Evolutionary conservation across 371 early-diverging fungal species (phyloP).

Genomic region (Mucor irregularis): DNA sequence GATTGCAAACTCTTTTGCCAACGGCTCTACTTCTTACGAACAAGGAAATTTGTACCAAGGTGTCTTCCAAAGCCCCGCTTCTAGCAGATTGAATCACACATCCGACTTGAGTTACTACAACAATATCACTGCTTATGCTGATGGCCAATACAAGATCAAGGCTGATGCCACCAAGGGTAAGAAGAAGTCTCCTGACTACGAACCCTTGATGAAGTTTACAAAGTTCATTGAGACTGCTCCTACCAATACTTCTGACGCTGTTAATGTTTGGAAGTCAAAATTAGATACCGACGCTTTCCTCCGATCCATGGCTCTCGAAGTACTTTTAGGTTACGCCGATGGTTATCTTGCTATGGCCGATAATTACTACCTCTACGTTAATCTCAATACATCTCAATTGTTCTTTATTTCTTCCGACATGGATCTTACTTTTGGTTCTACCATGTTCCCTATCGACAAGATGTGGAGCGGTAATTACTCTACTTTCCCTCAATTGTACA

Average conservation of each 20-base stretch:
- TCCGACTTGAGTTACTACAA: slow-evolving; percentile 20
- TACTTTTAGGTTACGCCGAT: slow-evolving; percentile 36
- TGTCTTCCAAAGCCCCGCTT: slow-evolving; percentile 1
- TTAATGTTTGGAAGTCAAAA: slow-evolving; percentile 28
- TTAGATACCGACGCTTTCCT: slow-evolving; percentile 37
- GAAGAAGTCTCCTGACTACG: slow-evolving; percentile 4
- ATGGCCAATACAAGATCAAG: slow-evolving; percentile 32
- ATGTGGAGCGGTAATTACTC: slow-evolving; percentile 33
- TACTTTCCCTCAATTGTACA: slow-evolving; percentile 23
- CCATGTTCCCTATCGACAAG: slow-evolving; percentile 5
- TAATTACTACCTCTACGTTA: slow-evolving; percentile 37
- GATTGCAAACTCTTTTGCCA: slow-evolving; percentile 34
- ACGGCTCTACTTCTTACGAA: slow-evolving; percentile 25
- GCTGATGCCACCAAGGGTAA: slow-evolving; percentile 20
- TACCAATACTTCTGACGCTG: slow-evolving; percentile 7
- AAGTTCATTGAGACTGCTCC: slow-evolving; percentile 33
- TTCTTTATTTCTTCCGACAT: slow-evolving; percentile 36
- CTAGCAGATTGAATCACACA: neutral
- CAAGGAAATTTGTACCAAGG: slow-evolving; percentile 42
- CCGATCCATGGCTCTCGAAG: slow-evolving; percentile 35
- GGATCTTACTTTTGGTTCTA: slow-evolving; percentile 32
- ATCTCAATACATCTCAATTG: slow-evolving; percentile 13
- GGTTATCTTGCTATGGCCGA: slow-evolving; percentile 35
- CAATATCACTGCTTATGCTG: slow-evolving; percentile 21
- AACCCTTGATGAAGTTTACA: slow-evolving; percentile 31